A percentile compares a stretch with the other conserved stretches of the same genome.
These are phyloP conservation scores for Pleurotus eryngii DNA, from an alignment of 768 basidiomycete genomes.

Conservation along the genomic window DNA sequence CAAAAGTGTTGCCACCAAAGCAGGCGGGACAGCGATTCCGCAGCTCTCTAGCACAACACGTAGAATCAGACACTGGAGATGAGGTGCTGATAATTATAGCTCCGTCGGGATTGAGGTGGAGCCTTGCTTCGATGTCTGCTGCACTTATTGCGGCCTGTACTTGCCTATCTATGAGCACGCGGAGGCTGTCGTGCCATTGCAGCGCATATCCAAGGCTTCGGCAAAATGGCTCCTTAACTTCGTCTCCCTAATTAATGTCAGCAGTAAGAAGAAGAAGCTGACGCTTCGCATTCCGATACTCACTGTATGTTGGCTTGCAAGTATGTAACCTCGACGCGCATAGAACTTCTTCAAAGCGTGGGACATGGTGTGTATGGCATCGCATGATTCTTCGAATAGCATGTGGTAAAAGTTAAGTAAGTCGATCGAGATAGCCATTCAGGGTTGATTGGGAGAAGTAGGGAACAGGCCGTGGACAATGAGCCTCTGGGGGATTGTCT, in stretches of 20 bases:
- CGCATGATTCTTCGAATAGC: constrained; percentile 14
- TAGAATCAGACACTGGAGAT: background rate
- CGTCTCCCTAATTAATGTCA: constrained; percentile 12
- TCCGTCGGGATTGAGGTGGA: background rate
- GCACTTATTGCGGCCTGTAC: background rate
- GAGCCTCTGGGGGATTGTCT: constrained; percentile 1
- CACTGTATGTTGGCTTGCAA: background rate
- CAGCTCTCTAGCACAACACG: constrained; percentile 13
- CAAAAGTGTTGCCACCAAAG: constrained; percentile 17
- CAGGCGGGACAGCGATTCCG: constrained; percentile 26
- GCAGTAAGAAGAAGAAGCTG: too few species aligned
- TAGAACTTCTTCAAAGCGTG: constrained; percentile 11
- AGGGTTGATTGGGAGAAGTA: constrained; percentile 11
- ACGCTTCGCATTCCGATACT: background rate
- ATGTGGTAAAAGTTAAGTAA: constrained; percentile 13
- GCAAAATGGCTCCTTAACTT: constrained; percentile 18
- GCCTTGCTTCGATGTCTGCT: background rate
- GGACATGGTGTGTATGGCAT: constrained; percentile 14
- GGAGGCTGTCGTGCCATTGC: constrained; percentile 21
- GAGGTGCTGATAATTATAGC: background rate
- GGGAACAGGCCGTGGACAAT: constrained; percentile 13
- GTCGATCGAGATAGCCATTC: constrained; percentile 11
- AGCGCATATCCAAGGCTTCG: constrained; percentile 16
- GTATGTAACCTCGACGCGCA: constrained; percentile 7
- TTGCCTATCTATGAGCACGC: constrained; percentile 8